phyloP scores from a whole-genome alignment of 495 filamentous ascomycete species.

The Xylaria longipes region DNA sequence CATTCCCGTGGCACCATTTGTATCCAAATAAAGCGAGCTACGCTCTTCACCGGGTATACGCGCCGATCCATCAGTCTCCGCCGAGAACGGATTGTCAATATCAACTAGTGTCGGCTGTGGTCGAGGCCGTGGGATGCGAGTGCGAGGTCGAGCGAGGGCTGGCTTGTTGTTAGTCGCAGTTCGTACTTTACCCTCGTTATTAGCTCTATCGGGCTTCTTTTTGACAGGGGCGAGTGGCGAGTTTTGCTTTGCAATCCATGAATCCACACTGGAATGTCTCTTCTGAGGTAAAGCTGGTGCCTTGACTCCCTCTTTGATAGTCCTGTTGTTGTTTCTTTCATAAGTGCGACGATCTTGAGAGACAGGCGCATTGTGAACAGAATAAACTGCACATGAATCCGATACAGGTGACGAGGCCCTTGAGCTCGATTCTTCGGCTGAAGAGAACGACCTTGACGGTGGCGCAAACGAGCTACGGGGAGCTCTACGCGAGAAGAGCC shows the following conservation, averaged over 20 bases:
- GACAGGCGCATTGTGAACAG: too few relatives aligned
- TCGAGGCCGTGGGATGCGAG: conserved; percentile 14
- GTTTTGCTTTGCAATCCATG: background rate
- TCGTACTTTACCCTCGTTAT: background rate
- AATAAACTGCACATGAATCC: too few relatives aligned
- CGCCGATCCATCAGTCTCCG: background rate
- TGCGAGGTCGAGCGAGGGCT: background rate
- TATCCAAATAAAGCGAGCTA: background rate
- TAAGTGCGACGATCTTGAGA: background rate
- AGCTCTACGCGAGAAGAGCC: conserved; percentile 4
- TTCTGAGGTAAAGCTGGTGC: background rate
- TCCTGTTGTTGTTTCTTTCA: background rate
- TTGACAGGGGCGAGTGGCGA: background rate
- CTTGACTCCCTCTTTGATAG: background rate
- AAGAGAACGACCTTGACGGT: conserved; percentile 2
- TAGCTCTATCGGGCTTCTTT: background rate
- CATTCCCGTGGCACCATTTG: background rate
- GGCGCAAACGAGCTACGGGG: background rate
- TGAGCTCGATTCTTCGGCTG: conserved; percentile 23
- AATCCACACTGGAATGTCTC: background rate
- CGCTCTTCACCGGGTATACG: background rate
- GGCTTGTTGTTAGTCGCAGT: background rate
- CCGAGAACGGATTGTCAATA: background rate
- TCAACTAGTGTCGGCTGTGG: background rate
- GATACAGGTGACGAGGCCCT: conserved; percentile 8